Evolutionary conservation across 176 grass and related monocot species (phyloP).

Genomic region (Elymus sibiricus): DNA sequence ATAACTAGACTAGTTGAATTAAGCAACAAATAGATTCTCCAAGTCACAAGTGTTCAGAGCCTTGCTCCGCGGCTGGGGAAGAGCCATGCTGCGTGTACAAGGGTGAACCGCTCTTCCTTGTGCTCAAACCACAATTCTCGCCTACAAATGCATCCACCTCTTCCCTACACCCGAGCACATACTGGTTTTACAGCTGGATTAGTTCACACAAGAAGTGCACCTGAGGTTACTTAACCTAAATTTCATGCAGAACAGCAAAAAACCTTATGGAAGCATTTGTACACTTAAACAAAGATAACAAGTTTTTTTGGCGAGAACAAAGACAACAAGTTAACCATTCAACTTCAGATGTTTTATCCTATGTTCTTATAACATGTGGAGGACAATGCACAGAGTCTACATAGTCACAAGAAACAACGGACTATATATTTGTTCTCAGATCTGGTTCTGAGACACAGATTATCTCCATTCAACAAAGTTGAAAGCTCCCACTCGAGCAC

Average conservation of each 20-base stretch:
- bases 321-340: conserved; percentile 3
- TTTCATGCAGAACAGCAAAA: background rate
- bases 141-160: background rate
- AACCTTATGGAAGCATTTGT: background rate
- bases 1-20: background rate
- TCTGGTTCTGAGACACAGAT: background rate
- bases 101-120: background rate
- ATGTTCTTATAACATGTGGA: conserved; percentile 8
- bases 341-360: background rate
- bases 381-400: background rate
- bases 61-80: background rate
- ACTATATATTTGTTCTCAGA: background rate
- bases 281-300: background rate
- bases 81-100: background rate
- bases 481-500: background rate
- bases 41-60: background rate
- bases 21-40: background rate
- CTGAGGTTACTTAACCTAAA: conserved; percentile 15
- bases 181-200: background rate
- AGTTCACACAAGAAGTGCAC: conserved; percentile 15
- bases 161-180: background rate
- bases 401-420: background rate
- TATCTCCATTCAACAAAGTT: conserved; percentile 3
- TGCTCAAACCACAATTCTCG: background rate
- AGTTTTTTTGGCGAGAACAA: background rate